Evolutionary conservation across 2,329 filamentous ascomycete species (phyloP), one percentile per base, ranked within the genome.

Genomic region (Byssothecium circinans): DNA sequence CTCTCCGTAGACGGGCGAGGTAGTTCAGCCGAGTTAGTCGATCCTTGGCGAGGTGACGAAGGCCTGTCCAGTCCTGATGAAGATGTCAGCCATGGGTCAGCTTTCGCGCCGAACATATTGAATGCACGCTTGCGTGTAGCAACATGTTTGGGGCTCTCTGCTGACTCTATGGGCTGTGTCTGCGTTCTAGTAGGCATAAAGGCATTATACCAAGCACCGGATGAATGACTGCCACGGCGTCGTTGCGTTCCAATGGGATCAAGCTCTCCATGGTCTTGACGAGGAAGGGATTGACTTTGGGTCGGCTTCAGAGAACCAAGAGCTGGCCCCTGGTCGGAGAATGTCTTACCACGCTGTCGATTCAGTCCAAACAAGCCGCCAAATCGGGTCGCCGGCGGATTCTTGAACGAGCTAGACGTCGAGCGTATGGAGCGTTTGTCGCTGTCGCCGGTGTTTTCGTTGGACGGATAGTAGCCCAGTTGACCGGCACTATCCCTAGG

Each of bases 241-340:
- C 77, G 75, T 45, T 76, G 74, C 19, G 72, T 69, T 8, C 75
- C 76, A 35, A 75, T 74, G 3, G 77, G 71, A 54, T 82, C 80
- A 33, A 77, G 64, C 8, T 61, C 62, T 5, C 54, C 69, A 39
- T 67, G 67, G 22, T 78, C 77, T 34, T 83, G 78, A 29, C 81
- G 75, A 5, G 89, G 89, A 56, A 94, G 83, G 0, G 89, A 92
- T 62, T 89, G 87, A 60, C 87, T 91, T 64, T 92, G 87, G 0
- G 82, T 80, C 23, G 81, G 73, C 62, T 88, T 89, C 12, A 91
- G 74, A 17, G 81, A 84, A 1, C 89, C 89, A 7, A 91, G 70
- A 1, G 81, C 76, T 5, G 85, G 85, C 0, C 85, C 84, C 23
- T 83, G 79, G 23, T 81, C 80, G 8, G 81, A 79, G 6, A 78